Evolutionary conservation across 192 early-diverging fungal species (phyloP).

Genomic region (Coemansia sp.): DNA sequence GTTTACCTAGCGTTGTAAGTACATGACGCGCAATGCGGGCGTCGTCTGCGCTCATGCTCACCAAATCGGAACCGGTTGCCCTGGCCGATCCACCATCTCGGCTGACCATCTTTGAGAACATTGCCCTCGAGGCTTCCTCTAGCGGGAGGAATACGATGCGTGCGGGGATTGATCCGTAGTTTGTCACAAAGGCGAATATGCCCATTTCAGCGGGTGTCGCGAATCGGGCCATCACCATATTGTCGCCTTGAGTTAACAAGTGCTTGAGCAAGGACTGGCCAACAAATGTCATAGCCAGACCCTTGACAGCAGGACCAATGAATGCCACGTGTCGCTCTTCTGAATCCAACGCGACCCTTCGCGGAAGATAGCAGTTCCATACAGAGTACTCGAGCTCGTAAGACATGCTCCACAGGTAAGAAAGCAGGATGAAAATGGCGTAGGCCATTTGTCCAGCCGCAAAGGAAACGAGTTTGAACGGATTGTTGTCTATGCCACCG

Average conservation of each 20-base stretch:
- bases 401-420: constrained; percentile 61
- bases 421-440: constrained; percentile 61
- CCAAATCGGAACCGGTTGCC: neutral
- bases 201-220: constrained; percentile 67
- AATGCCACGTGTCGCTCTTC: constrained; percentile 19
- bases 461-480: constrained; percentile 74
- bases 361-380: constrained; percentile 40
- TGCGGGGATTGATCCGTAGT: constrained; percentile 89
- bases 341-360: neutral
- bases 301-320: constrained; percentile 64
- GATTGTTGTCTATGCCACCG: constrained; percentile 28
- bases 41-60: constrained; percentile 9
- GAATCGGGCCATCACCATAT: constrained; percentile 78
- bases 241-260: constrained; percentile 95
- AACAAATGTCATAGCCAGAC: constrained; percentile 76
- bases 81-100: neutral
- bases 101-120: constrained; percentile 72
- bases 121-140: constrained; percentile 86
- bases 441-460: constrained; percentile 81
- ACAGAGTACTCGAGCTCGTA: constrained; percentile 42
- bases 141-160: constrained; percentile 92
- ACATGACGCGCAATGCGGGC: constrained; percentile 19
- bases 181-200: constrained; percentile 81
- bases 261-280: constrained; percentile 93
- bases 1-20: constrained; percentile 26